These are phyloP conservation scores for Dillenia turbinata DNA, from an alignment of 164 flowering plant species.

Conservation along the genomic window DNA sequence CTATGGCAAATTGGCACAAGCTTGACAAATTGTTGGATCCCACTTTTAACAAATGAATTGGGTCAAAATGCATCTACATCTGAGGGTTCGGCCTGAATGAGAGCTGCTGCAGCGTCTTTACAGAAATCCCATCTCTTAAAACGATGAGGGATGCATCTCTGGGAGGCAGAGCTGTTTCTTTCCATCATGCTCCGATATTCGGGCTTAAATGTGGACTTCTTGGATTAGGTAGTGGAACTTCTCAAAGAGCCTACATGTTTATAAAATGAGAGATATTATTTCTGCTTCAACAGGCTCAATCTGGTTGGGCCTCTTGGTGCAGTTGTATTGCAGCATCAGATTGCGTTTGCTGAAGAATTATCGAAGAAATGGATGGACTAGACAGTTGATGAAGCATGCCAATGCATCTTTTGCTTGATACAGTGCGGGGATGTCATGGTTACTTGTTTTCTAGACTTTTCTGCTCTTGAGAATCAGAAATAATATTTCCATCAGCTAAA, in stretches of 20 bases:
- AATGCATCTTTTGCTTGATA: conserved; percentile 73
- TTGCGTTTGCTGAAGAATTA: conserved; percentile 69
- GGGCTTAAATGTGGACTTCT: conserved; percentile 80
- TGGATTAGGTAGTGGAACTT: conserved; percentile 50
- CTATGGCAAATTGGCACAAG: conserved; percentile 49
- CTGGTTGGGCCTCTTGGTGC: conserved; percentile 90
- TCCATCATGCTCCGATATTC: conserved; percentile 92
- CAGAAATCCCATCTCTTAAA: conserved; percentile 63
- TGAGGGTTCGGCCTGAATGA: conserved; percentile 90
- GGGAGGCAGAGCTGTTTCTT: conserved; percentile 30
- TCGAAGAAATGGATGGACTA: conserved; percentile 69
- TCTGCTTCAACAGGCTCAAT: conserved; percentile 96
- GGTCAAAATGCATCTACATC: conserved; percentile 70
- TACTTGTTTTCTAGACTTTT: conserved; percentile 87
- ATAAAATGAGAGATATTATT: conserved; percentile 81
- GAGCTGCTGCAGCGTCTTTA: conserved; percentile 75
- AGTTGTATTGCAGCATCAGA: conserved; percentile 75
- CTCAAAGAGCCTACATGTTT: conserved; percentile 85
- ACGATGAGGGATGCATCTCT: conserved; percentile 48
- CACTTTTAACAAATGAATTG: conserved; percentile 75
- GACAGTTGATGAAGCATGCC: conserved; percentile 73
- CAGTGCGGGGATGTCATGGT: conserved; percentile 82
- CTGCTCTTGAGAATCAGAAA: conserved; percentile 51
- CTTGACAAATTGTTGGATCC: conserved; percentile 65
- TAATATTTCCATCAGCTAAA: neutral